phyloP scores from a whole-genome alignment of 441 rosid genomes.

The Capsella rubella region DNA sequence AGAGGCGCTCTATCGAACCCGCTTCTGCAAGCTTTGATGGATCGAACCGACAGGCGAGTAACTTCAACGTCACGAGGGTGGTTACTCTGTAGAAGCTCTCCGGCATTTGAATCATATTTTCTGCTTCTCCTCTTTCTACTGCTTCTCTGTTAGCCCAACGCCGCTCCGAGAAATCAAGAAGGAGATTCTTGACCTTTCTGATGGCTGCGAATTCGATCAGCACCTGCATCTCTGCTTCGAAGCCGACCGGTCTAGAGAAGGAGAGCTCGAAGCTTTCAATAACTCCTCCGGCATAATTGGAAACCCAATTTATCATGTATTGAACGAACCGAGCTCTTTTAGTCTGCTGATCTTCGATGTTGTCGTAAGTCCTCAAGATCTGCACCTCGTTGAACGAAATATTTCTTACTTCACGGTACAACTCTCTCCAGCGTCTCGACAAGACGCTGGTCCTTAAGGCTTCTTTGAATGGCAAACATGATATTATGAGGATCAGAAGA shows the following conservation, averaged over 20 bases:
- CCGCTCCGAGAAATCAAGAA: constrained; percentile 50
- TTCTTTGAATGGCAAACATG: background rate
- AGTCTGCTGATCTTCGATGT: background rate
- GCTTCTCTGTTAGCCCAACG: background rate
- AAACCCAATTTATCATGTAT: background rate
- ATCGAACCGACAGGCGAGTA: constrained; percentile 44
- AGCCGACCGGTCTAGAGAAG: constrained; percentile 39
- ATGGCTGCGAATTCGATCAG: constrained; percentile 41
- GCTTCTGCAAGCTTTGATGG: constrained; percentile 2
- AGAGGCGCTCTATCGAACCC: constrained; percentile 37
- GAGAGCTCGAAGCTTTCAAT: constrained; percentile 22
- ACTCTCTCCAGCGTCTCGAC: background rate
- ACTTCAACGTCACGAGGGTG: constrained; percentile 40
- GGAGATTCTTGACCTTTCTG: constrained; percentile 34
- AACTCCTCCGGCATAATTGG: background rate
- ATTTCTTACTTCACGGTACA: background rate
- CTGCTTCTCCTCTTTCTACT: background rate
- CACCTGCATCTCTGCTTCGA: constrained; percentile 11
- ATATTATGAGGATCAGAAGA: background rate
- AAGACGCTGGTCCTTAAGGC: background rate
- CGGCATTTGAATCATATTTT: constrained; percentile 40
- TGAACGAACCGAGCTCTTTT: background rate
- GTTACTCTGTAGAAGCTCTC: constrained; percentile 11
- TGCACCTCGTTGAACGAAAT: constrained; percentile 12
- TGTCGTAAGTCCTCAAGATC: background rate